Percentiles rank a stretch among this genome's conserved stretches.
These are phyloP conservation scores for Candida koratica DNA, from an alignment of 805 yeast genomes.

Conservation along the genomic window DNA sequence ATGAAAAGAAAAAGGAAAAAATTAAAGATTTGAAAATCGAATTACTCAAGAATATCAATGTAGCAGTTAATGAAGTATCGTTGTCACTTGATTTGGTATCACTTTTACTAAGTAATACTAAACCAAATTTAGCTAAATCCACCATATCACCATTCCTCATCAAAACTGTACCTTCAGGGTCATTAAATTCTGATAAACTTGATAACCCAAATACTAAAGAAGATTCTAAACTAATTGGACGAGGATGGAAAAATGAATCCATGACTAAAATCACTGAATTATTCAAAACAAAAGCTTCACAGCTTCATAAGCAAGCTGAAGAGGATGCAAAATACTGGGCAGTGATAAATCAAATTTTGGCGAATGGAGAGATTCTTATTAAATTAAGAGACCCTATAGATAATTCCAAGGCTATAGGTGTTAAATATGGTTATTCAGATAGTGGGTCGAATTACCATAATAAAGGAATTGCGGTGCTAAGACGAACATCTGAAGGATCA, in stretches of 20 bases:
- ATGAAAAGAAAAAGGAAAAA: conserved; percentile 28
- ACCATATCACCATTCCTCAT: conserved; percentile 85
- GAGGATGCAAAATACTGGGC: conserved; percentile 72
- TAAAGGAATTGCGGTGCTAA: conserved; percentile 70
- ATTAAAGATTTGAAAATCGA: conserved; percentile 52
- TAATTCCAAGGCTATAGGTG: conserved; percentile 58
- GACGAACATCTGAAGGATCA: conserved; percentile 42
- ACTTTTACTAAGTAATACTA: conserved; percentile 67
- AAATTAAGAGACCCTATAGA: conserved; percentile 53
- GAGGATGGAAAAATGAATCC: conserved; percentile 85
- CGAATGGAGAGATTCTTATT: conserved; percentile 58
- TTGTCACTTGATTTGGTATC: conserved; percentile 85
- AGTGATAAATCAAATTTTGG: conserved; percentile 40
- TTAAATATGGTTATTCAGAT: conserved; percentile 88
- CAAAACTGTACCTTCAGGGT: conserved; percentile 70
- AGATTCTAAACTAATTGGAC: conserved; percentile 42
- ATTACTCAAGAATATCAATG: conserved; percentile 48
- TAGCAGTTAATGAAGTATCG: conserved; percentile 86
- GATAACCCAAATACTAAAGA: conserved; percentile 23
- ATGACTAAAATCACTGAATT: conserved; percentile 51
- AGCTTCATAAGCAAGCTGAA: conserved; percentile 50
- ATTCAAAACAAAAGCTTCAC: conserved; percentile 47
- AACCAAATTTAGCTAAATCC: conserved; percentile 82
- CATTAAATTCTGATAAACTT: conserved; percentile 53
- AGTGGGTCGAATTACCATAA: conserved; percentile 78